Percentiles rank a stretch among this genome's conserved stretches.
Conservation (phyloP, 2,329 filamentous ascomycete species). For the Nemania sp. region DNA sequence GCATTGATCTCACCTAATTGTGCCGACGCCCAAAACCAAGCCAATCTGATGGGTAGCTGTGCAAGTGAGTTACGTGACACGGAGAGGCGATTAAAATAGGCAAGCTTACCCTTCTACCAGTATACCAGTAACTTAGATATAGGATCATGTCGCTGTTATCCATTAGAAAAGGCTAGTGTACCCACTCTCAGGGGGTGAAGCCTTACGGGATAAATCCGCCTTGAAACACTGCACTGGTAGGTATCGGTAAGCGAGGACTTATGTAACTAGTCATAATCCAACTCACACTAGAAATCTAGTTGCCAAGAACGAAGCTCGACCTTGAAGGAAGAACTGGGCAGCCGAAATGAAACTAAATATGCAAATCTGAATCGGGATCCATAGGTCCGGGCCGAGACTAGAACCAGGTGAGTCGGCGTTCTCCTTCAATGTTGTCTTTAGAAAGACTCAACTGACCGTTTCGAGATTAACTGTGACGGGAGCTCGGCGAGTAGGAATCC, state of each 20-base stretch:
- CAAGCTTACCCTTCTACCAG: constrained; percentile 59
- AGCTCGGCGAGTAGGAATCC: constrained; percentile 42
- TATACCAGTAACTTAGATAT: constrained; percentile 79
- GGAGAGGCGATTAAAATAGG: constrained; percentile 4
- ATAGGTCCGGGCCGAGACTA: constrained; percentile 47
- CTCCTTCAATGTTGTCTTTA: neutral
- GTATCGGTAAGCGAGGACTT: constrained; percentile 29
- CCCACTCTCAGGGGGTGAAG: constrained; percentile 21
- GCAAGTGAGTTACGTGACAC: constrained; percentile 27
- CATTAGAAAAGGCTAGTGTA: constrained; percentile 15
- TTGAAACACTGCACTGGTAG: constrained; percentile 54
- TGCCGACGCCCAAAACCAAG: constrained; percentile 72
- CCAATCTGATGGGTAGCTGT: constrained; percentile 71
- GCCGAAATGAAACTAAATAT: constrained; percentile 45
- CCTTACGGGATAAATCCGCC: constrained; percentile 71
- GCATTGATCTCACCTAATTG: constrained; percentile 44
- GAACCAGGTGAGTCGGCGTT: constrained; percentile 22
- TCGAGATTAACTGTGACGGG: constrained; percentile 45
- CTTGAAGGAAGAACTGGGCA: constrained; percentile 45
- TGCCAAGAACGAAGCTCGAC: constrained; percentile 50
- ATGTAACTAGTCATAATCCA: neutral
- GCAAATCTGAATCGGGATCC: constrained; percentile 48
- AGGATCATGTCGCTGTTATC: constrained; percentile 58
- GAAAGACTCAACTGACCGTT: constrained; percentile 40
- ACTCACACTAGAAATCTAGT: constrained; percentile 51